phyloP scores from a whole-genome alignment of 257 asterid genomes.

The Primulina tabacum region DNA sequence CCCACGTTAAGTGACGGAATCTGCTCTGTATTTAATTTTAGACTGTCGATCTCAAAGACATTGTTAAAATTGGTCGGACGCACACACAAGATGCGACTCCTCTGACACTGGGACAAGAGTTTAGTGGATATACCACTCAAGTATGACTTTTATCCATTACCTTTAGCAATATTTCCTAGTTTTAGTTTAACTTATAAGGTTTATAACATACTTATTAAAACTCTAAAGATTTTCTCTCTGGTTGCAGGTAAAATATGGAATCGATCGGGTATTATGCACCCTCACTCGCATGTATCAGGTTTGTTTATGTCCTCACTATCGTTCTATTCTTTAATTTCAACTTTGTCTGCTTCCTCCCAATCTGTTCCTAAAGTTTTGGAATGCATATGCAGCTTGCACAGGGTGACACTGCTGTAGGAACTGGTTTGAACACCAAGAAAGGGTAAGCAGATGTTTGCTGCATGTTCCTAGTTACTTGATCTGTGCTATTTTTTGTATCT shows the following conservation, averaged over 20 bases:
- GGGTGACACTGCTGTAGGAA: slow-evolving; percentile 98
- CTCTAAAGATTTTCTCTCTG: slow-evolving; percentile 16
- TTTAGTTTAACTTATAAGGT: slow-evolving; percentile 20
- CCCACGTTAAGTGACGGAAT: slow-evolving; percentile 1
- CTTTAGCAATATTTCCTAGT: slow-evolving; percentile 8
- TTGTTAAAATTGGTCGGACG: slow-evolving; percentile 96
- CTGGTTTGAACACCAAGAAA: slow-evolving; percentile 93
- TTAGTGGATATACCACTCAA: slow-evolving; percentile 96
- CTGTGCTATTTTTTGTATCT: slow-evolving; percentile 11
- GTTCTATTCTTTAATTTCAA: slow-evolving; percentile 17
- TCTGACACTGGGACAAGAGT: slow-evolving; percentile 97
- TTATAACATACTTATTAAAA: not conserved
- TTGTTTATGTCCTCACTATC: not conserved
- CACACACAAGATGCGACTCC: slow-evolving; percentile 99
- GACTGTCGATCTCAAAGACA: slow-evolving; percentile 82
- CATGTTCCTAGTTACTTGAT: slow-evolving; percentile 12
- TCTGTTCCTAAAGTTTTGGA: slow-evolving; percentile 34
- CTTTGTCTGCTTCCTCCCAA: slow-evolving; percentile 19
- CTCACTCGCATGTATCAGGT: slow-evolving; percentile 98
- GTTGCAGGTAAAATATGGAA: slow-evolving; percentile 85
- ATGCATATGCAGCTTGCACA: slow-evolving; percentile 85
- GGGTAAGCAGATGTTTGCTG: slow-evolving; percentile 49
- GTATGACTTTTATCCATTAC: slow-evolving; percentile 43
- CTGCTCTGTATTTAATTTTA: slow-evolving; percentile 31
- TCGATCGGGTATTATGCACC: slow-evolving; percentile 73